Conservation (phyloP, 1,284 basidiomycete genomes). For the Nidula niveotomentosa region DNA sequence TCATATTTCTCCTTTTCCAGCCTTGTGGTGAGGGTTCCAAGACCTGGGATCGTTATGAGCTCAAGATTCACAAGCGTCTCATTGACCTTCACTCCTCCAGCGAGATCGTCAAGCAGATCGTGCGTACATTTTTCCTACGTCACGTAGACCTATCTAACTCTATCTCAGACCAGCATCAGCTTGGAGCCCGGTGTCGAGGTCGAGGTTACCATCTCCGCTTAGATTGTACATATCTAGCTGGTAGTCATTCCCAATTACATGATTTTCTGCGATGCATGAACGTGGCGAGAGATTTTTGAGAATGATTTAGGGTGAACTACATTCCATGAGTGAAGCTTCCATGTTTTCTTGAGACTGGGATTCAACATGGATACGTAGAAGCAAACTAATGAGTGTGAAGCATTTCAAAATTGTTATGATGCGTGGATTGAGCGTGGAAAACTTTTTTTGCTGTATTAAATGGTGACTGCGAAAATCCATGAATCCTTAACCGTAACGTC, state of each 20-base stretch:
- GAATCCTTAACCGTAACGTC: neutral
- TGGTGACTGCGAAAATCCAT: neutral
- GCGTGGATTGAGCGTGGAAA: neutral
- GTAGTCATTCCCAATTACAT: neutral
- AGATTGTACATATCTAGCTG: conserved; percentile 13
- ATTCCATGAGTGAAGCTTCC: no score
- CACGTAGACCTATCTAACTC: conserved; percentile 4
- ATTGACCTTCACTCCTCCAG: conserved; percentile 99
- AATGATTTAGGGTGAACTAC: no score
- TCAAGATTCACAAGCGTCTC: conserved; percentile 99
- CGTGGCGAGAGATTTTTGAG: neutral
- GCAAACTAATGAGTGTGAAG: no score
- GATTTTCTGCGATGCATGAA: neutral
- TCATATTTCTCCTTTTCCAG: conserved; percentile 35
- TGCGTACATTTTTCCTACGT: conserved; percentile 39
- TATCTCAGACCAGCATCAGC: conserved; percentile 88
- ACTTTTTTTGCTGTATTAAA: neutral
- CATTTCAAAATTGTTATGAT: no score
- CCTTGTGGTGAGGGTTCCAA: conserved; percentile 99
- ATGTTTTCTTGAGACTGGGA: no score
- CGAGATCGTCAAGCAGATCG: conserved; percentile 99
- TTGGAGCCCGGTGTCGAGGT: conserved; percentile 99
- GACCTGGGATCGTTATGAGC: conserved; percentile 99
- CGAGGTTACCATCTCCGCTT: conserved; percentile 94
- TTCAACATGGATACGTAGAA: no score